These are phyloP conservation scores for Corchorus capsularis DNA, from an alignment of 345 rosid species.

Conservation along the genomic window DNA sequence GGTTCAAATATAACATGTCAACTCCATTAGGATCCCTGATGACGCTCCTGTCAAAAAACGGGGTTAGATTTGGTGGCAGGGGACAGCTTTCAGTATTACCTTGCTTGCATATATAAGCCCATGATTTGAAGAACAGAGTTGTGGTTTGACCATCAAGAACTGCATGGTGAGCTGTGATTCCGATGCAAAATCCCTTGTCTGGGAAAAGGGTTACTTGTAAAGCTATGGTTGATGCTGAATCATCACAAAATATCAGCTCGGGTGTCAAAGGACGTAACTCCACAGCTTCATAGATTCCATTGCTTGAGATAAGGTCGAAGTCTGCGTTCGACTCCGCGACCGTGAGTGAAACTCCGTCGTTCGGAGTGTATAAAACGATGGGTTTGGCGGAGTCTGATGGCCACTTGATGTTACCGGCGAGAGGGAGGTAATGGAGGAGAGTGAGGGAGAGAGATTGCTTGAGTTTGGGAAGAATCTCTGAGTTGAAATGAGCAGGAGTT, in stretches of 20 bases:
- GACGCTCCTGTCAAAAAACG: conserved; percentile 24
- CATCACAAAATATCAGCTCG: conserved; percentile 24
- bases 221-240: conserved; percentile 12
- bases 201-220: too few relatives aligned
- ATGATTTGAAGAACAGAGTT: conserved; percentile 39
- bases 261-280: conserved; percentile 37
- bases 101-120: too few relatives aligned
- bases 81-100: conserved; percentile 10
- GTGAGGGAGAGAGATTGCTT: too few relatives aligned
- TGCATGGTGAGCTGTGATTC: conserved; percentile 45
- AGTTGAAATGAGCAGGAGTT: too few relatives aligned
- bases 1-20: too few relatives aligned
- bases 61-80: conserved; percentile 19
- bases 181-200: too few relatives aligned
- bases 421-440: too few relatives aligned
- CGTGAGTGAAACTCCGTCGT: conserved; percentile 40
- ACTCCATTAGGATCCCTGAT: conserved; percentile 21
- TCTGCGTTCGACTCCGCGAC: conserved; percentile 39
- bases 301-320: conserved; percentile 24
- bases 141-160: conserved; percentile 36
- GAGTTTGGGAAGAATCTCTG: too few relatives aligned
- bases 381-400: too few relatives aligned
- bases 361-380: too few relatives aligned
- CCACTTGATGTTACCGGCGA: too few relatives aligned
- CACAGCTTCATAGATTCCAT: conserved; percentile 18